Evolutionary conservation across 306 rosid species (phyloP), one percentile per base, ranked within the genome.

Genomic region (Vigna nakashimae): DNA sequence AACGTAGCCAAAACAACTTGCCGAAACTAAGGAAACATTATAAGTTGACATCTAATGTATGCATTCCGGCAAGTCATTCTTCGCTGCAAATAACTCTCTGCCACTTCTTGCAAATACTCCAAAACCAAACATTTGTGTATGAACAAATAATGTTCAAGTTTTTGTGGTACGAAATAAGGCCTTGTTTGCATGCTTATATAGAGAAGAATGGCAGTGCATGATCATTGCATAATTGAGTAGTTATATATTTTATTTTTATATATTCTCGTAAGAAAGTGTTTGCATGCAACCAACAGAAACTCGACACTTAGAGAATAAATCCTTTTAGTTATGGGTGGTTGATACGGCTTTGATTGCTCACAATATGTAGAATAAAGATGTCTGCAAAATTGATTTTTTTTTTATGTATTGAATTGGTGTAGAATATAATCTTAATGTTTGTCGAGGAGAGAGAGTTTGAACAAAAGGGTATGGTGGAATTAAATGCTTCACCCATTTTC

Each of bases 21-120:
- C 83, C 84, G 68, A 22, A 17, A 16, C 18, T 43, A 32, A 7
- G 22, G 22, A 14, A 13, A 13, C 6, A 11, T 0, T 22, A 49
- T 13, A 42, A 6, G 1, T 8, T 13, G 3, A 20, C 1, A 3
- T 7, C 0, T 56, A 26, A 55, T 4, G 2, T 0, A 66, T 3
- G 65, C 1, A 11, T 58, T 48, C 75, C 84, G 87, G 83, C 91
- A 83, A 88, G 84, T 85, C 91, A 88, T 88, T 80, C 89, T 85
- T 88, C 87, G 87, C 91, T 85, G 68, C 72, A 83, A 74, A 48
- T 48, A 15, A 42, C 89, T 71, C 76, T 30, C 66, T 66, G 0
- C 74, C 57, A 7, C 82, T 68, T 60, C 87, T 18, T 48, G 88
- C 42, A 65, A 82, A 46, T 48, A 28, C 80, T 73, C 80, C 18